Base-by-base conservation (phyloP, 305 asterid species). In the Solanum aculeatissimum region DNA sequence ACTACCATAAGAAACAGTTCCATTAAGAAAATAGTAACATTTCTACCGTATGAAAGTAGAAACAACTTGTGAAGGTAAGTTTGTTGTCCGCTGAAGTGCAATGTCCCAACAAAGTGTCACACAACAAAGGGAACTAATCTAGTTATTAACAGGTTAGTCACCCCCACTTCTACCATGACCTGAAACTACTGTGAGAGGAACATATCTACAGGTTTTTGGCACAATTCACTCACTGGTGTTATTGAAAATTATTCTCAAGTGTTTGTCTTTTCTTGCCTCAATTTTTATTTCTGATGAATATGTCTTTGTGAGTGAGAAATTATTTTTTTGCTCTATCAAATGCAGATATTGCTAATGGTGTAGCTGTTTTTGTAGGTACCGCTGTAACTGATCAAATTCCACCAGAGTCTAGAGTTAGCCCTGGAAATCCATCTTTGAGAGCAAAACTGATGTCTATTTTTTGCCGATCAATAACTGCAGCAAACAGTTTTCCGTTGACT, bases 401-500 rank as follows among this genome's bases (percentile, higher is more conserved):
- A 83, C 93, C 95, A 83, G 98, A 97, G 86, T 89, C 92, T 80
- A 92, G 88, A 89, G 93, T 93, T 85, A 89, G 84, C 77, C 95
- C 97, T 32, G 98, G 91, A 85, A 93, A 85, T 88, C 87, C 92
- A 70, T 88, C 98, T 87, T 86, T 97, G 87, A 92, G 95, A 91
- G 92, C 91, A 88, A 90, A 89, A 89, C 91, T 97, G 87, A 90
- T 97, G 97, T 92, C 98, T 85, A 86, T 92, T 58, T 95, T 97
- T 88, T 94, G 96, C 91, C 96, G 98, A 87, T 97, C 99, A 71
- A 92, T 97, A 83, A 86, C 95, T 65, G 97, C 99, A 53, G 97
- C 99, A 51, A 97, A 95, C 88, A 90, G 96, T 90, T 97, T 97
- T 86, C 99, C 99, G 57, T 92, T 93, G 87, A 94, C 98, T 85